A percentile compares a stretch with the other conserved stretches of the same genome.
These are phyloP conservation scores for Saprolegnia diclina DNA, from an alignment of 352 stramenopile species.

Conservation along the genomic window DNA sequence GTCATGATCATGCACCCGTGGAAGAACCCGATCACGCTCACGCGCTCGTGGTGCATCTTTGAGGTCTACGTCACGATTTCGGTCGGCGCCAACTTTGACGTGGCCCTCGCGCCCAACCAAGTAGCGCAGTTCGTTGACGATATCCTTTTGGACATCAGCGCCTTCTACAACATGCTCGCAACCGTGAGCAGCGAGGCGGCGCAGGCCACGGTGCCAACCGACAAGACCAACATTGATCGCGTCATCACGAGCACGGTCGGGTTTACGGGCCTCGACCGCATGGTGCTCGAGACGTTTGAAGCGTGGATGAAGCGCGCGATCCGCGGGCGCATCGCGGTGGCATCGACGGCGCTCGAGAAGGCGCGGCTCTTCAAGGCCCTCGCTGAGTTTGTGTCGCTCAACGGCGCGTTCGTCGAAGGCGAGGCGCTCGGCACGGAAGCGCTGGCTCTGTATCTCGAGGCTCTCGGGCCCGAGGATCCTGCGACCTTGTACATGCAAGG, in stretches of 20 bases:
- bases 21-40: slow-evolving; percentile 14
- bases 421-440: background rate
- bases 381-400: background rate
- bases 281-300: background rate
- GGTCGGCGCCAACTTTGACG: background rate
- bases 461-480: background rate
- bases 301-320: background rate
- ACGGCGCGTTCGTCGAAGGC: background rate
- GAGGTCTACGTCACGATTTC: slow-evolving; percentile 7
- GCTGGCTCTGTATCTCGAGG: background rate
- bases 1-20: slow-evolving; percentile 20
- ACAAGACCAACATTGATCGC: background rate
- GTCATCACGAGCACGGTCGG: background rate
- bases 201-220: background rate
- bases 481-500: background rate
- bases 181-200: background rate
- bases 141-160: background rate
- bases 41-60: slow-evolving; percentile 15
- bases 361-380: background rate
- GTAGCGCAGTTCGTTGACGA: slow-evolving; percentile 6
- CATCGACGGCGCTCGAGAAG: background rate
- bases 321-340: background rate
- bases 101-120: slow-evolving; percentile 1
- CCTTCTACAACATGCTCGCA: slow-evolving; percentile 19
- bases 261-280: background rate